Conservation (phyloP, 225 moss, liverwort and hornwort genomes). For the Lunularia cruciata region DNA sequence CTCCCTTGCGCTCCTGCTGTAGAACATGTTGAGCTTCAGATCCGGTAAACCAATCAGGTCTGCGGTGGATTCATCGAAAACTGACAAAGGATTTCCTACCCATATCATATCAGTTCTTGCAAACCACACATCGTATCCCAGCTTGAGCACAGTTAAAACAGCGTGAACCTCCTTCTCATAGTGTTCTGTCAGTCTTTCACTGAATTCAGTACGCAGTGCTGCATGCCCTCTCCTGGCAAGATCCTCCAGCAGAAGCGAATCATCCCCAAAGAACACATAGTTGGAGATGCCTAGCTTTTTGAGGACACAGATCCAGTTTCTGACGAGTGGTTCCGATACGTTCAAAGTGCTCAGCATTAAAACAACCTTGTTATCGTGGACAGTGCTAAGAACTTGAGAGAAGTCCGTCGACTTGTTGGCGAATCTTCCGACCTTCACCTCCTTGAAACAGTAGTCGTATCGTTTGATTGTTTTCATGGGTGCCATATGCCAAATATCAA, state of each 20-base stretch:
- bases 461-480: conserved; percentile 57
- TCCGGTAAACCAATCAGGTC: conserved; percentile 53
- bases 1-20: conserved; percentile 50
- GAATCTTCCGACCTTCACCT: conserved; percentile 45
- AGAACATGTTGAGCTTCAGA: conserved; percentile 62
- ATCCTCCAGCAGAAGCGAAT: conserved; percentile 49
- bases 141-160: conserved; percentile 51
- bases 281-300: conserved; percentile 60
- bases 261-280: conserved; percentile 70
- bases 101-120: conserved; percentile 80
- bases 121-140: conserved; percentile 75
- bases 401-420: conserved; percentile 51
- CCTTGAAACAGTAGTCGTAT: conserved; percentile 84
- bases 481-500: conserved; percentile 80
- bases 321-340: conserved; percentile 59
- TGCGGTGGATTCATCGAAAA: conserved; percentile 8
- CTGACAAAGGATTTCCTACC: conserved; percentile 53
- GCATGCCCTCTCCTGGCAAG: conserved; percentile 82
- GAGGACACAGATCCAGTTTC: conserved; percentile 81
- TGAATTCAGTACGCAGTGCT: conserved; percentile 50
- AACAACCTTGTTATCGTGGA: conserved; percentile 45
- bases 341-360: conserved; percentile 68
- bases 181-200: conserved; percentile 23
- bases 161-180: conserved; percentile 49
- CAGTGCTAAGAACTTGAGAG: conserved; percentile 43